These are phyloP conservation scores for Aureobasidium uvarum DNA, from an alignment of 2,329 filamentous ascomycete genomes.

Conservation along the genomic window DNA sequence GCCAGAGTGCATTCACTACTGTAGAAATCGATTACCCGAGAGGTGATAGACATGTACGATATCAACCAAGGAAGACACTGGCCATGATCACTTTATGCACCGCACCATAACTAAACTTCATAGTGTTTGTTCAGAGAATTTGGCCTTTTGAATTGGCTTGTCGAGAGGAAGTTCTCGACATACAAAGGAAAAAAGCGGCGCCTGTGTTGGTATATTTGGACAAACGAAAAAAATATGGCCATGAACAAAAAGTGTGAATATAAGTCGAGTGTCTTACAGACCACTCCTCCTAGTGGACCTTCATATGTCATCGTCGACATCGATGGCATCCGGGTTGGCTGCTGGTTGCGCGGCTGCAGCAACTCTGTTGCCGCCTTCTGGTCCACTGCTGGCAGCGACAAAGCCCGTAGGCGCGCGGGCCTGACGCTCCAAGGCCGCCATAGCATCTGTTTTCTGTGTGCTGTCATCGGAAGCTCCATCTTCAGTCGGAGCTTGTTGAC, in stretches of 20 bases:
- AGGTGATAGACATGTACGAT: background rate
- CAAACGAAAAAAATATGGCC: constrained; percentile 12
- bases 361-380: constrained; percentile 37
- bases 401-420: constrained; percentile 87
- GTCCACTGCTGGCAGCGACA: constrained; percentile 71
- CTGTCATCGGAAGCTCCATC: constrained; percentile 46
- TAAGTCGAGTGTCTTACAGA: background rate
- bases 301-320: constrained; percentile 37
- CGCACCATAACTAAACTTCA: background rate
- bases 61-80: background rate
- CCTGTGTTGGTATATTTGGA: constrained; percentile 23
- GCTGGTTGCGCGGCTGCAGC: constrained; percentile 28
- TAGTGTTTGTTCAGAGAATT: background rate
- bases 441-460: constrained; percentile 67
- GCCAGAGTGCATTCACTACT: no score
- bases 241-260: background rate
- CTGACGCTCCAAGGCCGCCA: constrained; percentile 84
- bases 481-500: constrained; percentile 47
- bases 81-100: background rate
- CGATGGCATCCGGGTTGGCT: constrained; percentile 38
- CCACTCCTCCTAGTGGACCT: background rate
- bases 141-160: background rate
- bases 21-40: background rate
- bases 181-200: constrained; percentile 18
- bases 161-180: background rate